phyloP scores from a whole-genome alignment of 129 eudicot genomes.

The Heracleum sosnowskyi region DNA sequence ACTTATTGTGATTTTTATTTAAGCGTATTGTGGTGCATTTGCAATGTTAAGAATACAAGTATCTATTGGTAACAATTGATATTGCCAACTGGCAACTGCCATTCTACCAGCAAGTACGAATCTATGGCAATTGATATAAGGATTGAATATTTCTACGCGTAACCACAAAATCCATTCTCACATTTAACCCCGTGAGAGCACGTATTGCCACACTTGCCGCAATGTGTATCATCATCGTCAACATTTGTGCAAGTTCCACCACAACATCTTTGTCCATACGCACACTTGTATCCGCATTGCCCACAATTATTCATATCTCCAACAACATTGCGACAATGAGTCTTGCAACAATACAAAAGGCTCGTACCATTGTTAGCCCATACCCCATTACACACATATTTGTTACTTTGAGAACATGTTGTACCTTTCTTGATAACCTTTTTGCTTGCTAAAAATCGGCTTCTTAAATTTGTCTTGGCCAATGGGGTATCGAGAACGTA shows the following conservation, averaged over 20 bases:
- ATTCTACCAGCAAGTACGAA: no score
- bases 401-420: slow-evolving; percentile 10
- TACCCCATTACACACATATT: slow-evolving; percentile 23
- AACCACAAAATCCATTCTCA: slow-evolving; percentile 13
- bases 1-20: no score
- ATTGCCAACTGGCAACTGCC: no score
- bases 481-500: slow-evolving; percentile 28
- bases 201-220: slow-evolving; percentile 11
- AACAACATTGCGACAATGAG: slow-evolving; percentile 6
- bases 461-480: slow-evolving; percentile 10
- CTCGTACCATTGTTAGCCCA: slow-evolving; percentile 21
- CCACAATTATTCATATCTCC: slow-evolving; percentile 11
- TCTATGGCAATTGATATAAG: no score
- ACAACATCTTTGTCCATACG: slow-evolving; percentile 2
- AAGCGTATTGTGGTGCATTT: no score
- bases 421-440: slow-evolving; percentile 20
- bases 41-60: no score
- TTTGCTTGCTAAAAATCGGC: slow-evolving; percentile 26
- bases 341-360: slow-evolving; percentile 24
- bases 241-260: slow-evolving; percentile 7
- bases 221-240: neutral
- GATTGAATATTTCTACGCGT: neutral
- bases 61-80: no score
- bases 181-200: neutral
- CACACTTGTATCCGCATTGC: slow-evolving; percentile 2